Percentiles rank a stretch among this genome's conserved stretches.
phyloP scores from a whole-genome alignment of 768 basidiomycete species.

The Wakefieldia striispora region DNA sequence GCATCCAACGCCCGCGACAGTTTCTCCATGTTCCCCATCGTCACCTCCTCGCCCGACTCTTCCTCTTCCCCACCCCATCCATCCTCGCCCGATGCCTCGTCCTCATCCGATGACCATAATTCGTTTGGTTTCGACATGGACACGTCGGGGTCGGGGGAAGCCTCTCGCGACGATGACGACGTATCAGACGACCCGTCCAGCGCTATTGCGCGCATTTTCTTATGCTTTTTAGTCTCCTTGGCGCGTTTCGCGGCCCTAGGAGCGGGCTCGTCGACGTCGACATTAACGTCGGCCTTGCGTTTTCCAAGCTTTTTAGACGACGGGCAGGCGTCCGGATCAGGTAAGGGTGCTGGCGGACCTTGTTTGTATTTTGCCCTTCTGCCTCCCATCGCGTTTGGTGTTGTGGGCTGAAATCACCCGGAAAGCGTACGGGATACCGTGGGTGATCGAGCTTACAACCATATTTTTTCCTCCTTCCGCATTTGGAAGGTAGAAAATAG shows the following conservation, averaged over 20 bases:
- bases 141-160: constrained; percentile 41
- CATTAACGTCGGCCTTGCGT: constrained; percentile 58
- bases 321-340: constrained; percentile 32
- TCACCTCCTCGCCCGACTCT: constrained; percentile 52
- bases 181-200: constrained; percentile 27
- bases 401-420: background rate
- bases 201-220: constrained; percentile 7
- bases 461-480: constrained; percentile 23
- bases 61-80: constrained; percentile 41
- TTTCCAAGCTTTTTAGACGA: constrained; percentile 66
- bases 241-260: constrained; percentile 36
- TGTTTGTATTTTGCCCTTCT: constrained; percentile 87
- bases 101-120: constrained; percentile 33
- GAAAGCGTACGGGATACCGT: background rate
- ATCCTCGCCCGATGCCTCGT: constrained; percentile 32
- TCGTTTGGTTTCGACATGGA: constrained; percentile 15
- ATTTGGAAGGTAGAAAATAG: constrained; percentile 15
- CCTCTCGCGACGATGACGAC: constrained; percentile 34
- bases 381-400: constrained; percentile 63
- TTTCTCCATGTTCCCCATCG: constrained; percentile 79
- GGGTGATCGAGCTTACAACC: background rate
- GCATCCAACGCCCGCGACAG: constrained; percentile 77
- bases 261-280: constrained; percentile 30
- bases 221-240: constrained; percentile 28
- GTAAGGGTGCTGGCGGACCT: constrained; percentile 59